Base-by-base conservation (phyloP, 2,329 filamentous ascomycete genomes). In the Fusarium siculi region DNA sequence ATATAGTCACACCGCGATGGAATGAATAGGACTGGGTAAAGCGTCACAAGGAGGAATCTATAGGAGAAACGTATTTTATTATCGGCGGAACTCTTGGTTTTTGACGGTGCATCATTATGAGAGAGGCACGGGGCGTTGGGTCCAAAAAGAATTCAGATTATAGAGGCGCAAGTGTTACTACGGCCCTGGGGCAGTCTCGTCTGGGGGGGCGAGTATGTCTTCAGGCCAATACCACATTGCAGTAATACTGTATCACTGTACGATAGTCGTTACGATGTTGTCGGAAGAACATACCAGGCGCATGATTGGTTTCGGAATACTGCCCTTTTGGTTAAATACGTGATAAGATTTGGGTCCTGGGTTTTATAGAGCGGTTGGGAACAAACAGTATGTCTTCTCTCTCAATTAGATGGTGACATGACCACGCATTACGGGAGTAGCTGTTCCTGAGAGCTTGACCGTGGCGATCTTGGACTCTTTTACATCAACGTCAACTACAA, bases 401-500 rank as follows among this genome's bases (percentile, higher is more conserved):
- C 10, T 64, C 54, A 14, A 44, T 69, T 71, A 80, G 39, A 82
- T 49, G 18, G 72, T 73, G 55, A 83, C 62, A 53, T 76, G 62
- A n/a, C 81, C 82, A 42, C 75, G 75, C 81, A 82, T 82, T 30
- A 83, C 78, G 63, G 79, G 76, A 16, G 77, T 76, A 34, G 82
- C 82, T 14, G 81, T 78, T 15, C 82, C 82, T 14, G 79, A 79
- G 53, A 83, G 76, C 42, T 76, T 77, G 36, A 83, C 79, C 14
- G 68, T 68, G 42, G 78, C 73, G 44, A 83, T 77, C 43, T 76
- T 68, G 28, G 76, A 73, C 62, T 77, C 79, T 52, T 80, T 79
- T 42, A 80, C 58, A 40, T 66, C 72, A n/a, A 87, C 82, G 62
- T 87, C 83, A 40, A 89, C 84, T 43, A 79, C 75, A 53, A 89